These are phyloP conservation scores for Jatropha multifida DNA, from an alignment of 441 rosid genomes.

Conservation along the genomic window DNA sequence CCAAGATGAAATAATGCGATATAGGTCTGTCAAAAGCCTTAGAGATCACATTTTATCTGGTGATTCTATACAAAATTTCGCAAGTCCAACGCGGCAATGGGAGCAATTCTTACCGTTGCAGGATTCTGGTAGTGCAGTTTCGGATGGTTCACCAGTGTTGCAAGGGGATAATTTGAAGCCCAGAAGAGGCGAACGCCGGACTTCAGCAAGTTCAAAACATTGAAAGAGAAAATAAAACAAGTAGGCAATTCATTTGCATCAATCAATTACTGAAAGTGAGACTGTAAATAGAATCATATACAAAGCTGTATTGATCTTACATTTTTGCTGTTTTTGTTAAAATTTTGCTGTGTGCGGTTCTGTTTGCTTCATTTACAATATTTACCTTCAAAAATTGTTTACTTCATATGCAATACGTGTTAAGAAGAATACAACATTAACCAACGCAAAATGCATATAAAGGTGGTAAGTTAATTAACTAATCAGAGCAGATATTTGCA, in stretches of 20 bases:
- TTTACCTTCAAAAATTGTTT: neutral
- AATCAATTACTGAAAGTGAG: slow-evolving; percentile 19
- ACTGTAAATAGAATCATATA: slow-evolving; percentile 37
- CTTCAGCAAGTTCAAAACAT: slow-evolving; percentile 24
- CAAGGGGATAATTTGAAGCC: slow-evolving; percentile 21
- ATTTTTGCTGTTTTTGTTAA: slow-evolving; percentile 10
- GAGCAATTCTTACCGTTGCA: slow-evolving; percentile 30
- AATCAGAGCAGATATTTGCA: too few species aligned
- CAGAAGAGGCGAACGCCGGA: slow-evolving; percentile 22
- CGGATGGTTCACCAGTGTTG: slow-evolving; percentile 28
- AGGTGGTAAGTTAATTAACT: too few species aligned
- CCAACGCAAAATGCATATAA: too few species aligned
- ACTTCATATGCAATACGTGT: too few species aligned
- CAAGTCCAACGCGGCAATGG: slow-evolving; percentile 45
- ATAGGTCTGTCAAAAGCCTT: slow-evolving; percentile 43
- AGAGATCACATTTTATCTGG: slow-evolving; percentile 55
- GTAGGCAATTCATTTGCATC: slow-evolving; percentile 6
- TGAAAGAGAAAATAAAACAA: neutral
- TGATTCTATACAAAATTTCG: slow-evolving; percentile 30
- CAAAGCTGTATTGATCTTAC: slow-evolving; percentile 26
- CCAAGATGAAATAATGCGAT: slow-evolving; percentile 43
- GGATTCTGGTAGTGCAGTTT: slow-evolving; percentile 26
- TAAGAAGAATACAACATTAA: too few species aligned
- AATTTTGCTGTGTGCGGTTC: slow-evolving; percentile 1
- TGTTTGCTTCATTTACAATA: neutral